phyloP scores from a whole-genome alignment of 164 flowering plant species.

The Euptelea pleiosperma region DNA sequence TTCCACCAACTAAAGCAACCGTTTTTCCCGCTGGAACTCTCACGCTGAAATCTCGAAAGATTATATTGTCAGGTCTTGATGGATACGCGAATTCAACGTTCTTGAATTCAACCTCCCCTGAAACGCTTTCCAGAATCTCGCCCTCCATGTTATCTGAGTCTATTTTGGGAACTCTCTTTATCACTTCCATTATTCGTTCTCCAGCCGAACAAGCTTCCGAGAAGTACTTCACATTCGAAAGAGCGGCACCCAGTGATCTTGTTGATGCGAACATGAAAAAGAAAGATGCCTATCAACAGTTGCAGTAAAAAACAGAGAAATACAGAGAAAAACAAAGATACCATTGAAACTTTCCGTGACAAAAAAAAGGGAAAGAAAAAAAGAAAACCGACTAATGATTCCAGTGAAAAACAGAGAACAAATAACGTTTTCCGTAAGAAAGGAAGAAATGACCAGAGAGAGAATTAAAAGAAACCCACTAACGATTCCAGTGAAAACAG shows the following conservation, averaged over 20 bases:
- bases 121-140: conserved; percentile 36
- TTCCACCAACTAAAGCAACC: conserved; percentile 80
- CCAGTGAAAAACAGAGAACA: too few relatives aligned
- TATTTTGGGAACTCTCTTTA: conserved; percentile 64
- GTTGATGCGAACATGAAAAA: background rate
- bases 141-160: conserved; percentile 72
- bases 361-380: too few relatives aligned
- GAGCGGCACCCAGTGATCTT: conserved; percentile 68
- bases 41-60: conserved; percentile 51
- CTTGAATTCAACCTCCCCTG: conserved; percentile 67
- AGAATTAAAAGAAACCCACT: too few relatives aligned
- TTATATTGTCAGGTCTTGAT: conserved; percentile 54
- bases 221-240: conserved; percentile 69
- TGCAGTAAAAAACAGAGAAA: too few relatives aligned
- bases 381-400: too few relatives aligned
- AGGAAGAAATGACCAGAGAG: too few relatives aligned
- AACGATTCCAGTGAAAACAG: too few relatives aligned
- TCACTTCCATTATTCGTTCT: conserved; percentile 65
- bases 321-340: too few relatives aligned
- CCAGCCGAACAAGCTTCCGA: conserved; percentile 71
- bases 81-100: conserved; percentile 75
- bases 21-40: conserved; percentile 66
- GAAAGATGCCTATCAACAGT: background rate
- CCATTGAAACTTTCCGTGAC: too few relatives aligned
- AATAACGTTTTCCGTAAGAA: too few relatives aligned